Evolutionary conservation across 2,329 filamentous ascomycete genomes (phyloP).

Genomic region (Zarea fungicola): DNA sequence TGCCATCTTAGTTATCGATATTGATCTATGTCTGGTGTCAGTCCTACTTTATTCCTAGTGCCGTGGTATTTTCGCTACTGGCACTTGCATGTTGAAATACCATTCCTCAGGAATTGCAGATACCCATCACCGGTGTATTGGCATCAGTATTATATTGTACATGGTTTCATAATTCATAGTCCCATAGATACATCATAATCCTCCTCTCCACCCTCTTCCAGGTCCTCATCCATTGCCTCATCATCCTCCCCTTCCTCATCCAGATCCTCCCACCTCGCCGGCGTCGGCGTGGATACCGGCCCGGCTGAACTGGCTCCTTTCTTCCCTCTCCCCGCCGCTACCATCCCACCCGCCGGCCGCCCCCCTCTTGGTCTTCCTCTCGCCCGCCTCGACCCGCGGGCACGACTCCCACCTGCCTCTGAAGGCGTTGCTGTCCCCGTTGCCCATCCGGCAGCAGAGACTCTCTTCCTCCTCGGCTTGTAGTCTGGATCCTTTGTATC

Average conservation of each 20-base stretch:
- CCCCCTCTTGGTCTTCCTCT: conserved; percentile 18
- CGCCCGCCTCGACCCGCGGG: conserved; percentile 16
- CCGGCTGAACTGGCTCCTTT: neutral
- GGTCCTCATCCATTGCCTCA: conserved; percentile 23
- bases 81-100: no score
- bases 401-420: neutral
- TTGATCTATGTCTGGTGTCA: no score
- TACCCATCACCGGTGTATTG: neutral
- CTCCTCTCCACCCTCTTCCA: conserved; percentile 18
- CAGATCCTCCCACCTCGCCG: conserved; percentile 11
- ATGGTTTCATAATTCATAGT: neutral
- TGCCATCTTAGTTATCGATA: no score
- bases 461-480: conserved; percentile 15
- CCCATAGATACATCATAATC: conserved; percentile 22
- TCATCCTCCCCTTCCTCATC: conserved; percentile 16
- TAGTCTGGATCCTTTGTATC: conserved; percentile 38
- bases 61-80: no score
- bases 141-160: neutral
- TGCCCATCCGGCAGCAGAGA: neutral
- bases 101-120: no score
- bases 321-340: neutral
- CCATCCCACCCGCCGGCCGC: conserved; percentile 3
- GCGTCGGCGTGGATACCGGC: conserved; percentile 11
- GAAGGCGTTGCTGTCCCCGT: conserved; percentile 4
- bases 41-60: no score